phyloP scores from a whole-genome alignment of 495 filamentous ascomycete genomes.

The Staphylotrichum tortipilum region DNA sequence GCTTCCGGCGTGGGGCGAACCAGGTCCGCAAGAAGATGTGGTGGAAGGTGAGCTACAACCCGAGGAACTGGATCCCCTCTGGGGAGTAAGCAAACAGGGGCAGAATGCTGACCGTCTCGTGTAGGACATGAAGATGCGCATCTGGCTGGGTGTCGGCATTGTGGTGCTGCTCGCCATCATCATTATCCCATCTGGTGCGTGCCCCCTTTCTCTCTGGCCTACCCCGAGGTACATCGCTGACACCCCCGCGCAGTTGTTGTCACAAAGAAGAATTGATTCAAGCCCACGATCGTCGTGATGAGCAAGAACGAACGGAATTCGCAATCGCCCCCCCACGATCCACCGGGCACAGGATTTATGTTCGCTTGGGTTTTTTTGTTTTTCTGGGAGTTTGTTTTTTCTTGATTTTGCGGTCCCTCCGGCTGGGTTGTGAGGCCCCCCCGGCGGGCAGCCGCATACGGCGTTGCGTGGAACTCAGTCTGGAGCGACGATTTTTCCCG shows the following conservation, averaged over 20 bases:
- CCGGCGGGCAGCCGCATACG: slow-evolving; percentile 12
- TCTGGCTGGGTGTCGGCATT: slow-evolving; percentile 83
- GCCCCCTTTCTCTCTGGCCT: not conserved
- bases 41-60: slow-evolving; percentile 39
- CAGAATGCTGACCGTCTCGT: slow-evolving; percentile 99
- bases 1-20: slow-evolving; percentile 92
- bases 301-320: slow-evolving; percentile 24
- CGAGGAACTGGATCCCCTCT: too few relatives aligned
- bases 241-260: slow-evolving; percentile 28
- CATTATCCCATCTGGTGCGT: slow-evolving; percentile 76
- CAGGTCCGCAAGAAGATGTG: slow-evolving; percentile 86
- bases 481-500: slow-evolving; percentile 13
- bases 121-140: slow-evolving; percentile 99
- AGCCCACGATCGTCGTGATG: slow-evolving; percentile 16
- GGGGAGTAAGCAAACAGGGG: slow-evolving; percentile 48
- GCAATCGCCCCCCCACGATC: slow-evolving; percentile 22
- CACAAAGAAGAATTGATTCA: slow-evolving; percentile 19
- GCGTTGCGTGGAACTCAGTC: slow-evolving; percentile 15
- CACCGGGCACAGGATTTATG: slow-evolving; percentile 19
- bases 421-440: slow-evolving; percentile 17
- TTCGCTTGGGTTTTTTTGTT: slow-evolving; percentile 22
- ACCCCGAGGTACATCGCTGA: too few relatives aligned
- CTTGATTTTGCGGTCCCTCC: slow-evolving; percentile 18
- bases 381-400: slow-evolving; percentile 28
- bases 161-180: slow-evolving; percentile 85